Base-by-base conservation (phyloP, 805 yeast species). In the Candida peoriensis region DNA sequence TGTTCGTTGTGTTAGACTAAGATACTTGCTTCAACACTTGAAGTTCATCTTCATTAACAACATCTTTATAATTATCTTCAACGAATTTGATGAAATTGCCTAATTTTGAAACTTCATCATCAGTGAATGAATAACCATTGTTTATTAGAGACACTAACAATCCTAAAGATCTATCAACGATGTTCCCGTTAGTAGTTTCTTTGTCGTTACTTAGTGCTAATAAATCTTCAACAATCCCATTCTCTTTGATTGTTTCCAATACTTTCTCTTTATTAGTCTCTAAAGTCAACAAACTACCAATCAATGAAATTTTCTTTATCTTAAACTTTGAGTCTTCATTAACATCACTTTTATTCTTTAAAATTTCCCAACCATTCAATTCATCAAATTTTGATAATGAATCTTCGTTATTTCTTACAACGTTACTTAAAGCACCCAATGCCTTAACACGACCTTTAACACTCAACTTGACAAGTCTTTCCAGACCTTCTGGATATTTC, bases 391-490 rank as follows among this genome's bases (percentile, higher is more conserved):
- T 54, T 5, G 63, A 59, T 38, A 76, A 76, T 3, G 78, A 81
- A 0, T 60, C 61, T 19, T 62, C 58, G 51, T 76, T 79, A 60
- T 90, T 89, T 52, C 95, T 75, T 6, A 87, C 58, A 11, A 79
- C 64, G 25, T 81, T 77, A 1, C 94, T 74, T 13, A 90, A 59
- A 0, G 97, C 96, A 54, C 83, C 85, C 19, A 88, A 53, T 0
- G 86, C 78, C 55, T 89, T 89, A 22, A 72, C 57, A 34, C 71
- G 64, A 19, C 76, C 54, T 16, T 41, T 24, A 20, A 52, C 37
- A 0, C 74, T 69, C 16, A 77, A 46, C 1, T 55, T 37, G 9
- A 81, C 57, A 35, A 81, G 59, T 34, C 57, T 58, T 23, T 78
- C 34, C 1, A 36, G 53, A 3, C 79, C 80, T 18, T 60, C 53